phyloP scores from a whole-genome alignment of 2,329 filamentous ascomycete species.

The Lomentospora prolificans region DNA sequence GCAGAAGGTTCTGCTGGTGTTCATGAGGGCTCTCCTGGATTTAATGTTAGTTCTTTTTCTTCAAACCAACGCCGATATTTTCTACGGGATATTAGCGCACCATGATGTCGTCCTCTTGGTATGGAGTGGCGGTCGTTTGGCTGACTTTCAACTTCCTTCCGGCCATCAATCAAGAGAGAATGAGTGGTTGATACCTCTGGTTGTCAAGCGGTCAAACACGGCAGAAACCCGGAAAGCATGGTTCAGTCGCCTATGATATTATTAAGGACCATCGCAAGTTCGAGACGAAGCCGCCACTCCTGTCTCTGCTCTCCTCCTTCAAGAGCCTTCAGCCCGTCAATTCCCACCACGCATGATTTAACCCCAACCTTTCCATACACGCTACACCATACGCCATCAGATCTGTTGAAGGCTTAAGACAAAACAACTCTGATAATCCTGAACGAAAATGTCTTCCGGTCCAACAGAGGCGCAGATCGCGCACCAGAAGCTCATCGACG shows the following conservation, averaged over 20 bases:
- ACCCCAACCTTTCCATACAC: no score
- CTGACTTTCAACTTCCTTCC: no score
- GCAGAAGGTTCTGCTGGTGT: conserved; percentile 87
- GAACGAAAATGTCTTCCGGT: conserved; percentile 36
- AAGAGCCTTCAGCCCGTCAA: no score
- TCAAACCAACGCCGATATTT: background rate
- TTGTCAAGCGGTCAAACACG: conserved; percentile 10
- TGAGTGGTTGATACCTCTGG: background rate
- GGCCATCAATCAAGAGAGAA: no score
- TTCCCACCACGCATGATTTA: no score
- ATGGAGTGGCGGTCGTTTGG: background rate
- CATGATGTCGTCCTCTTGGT: conserved; percentile 1
- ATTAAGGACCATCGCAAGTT: conserved; percentile 1
- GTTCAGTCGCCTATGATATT: background rate
- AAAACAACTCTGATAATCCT: conserved; percentile 4
- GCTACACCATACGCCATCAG: no score
- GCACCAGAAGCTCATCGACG: conserved; percentile 78
- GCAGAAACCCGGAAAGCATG: no score
- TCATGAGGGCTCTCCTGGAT: conserved; percentile 86
- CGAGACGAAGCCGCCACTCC: no score
- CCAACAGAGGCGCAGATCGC: conserved; percentile 65
- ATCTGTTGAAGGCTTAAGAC: no score
- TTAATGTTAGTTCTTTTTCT: background rate
- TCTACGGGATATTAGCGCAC: background rate
- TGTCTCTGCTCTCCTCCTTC: no score